Evolutionary conservation across 1,284 basidiomycete species (phyloP), one percentile per base, ranked within the genome.

Genomic region (Ustilago hordei): DNA sequence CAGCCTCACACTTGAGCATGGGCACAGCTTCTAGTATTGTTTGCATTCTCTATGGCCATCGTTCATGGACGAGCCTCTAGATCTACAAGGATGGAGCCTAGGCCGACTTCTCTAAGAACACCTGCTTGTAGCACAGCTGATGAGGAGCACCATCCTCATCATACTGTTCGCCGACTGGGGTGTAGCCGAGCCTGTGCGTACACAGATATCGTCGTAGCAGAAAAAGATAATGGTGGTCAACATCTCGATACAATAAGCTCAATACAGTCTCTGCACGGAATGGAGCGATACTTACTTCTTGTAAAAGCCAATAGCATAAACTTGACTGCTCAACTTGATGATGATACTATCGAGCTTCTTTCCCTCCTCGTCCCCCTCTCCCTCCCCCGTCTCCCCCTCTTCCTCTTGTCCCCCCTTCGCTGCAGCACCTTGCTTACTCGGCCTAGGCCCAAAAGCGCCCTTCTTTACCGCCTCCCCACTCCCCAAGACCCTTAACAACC

Each of bases 261-360:
- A 38, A 38, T 7, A 7, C 31, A 34, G 35, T 43, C 32, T 47
- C 52, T 23, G 15, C 3, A 41, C 31, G 6, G 13, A 5, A 28
- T 36, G 12, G 34, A 36, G 7, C 19, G 11, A 12, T 17, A 75
- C 74, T 61, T 47, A 76, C 75, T 67, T 77, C 17, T 64, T 56
- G 47, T 78, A 78, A 35, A 78, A 74, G 15, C 55, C 63, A 8
- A 74, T 55, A 35, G 64, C 70, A 36, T 73, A 71, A 38, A 74
- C 63, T 64, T 78, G 75, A 57, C 75, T 78, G 60, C 75, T 78
- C 32, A 78, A 54, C 68, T 74, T 78, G 75, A 78, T 74, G 15
- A 77, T 45, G 47, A 77, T 77, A 34, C 69, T 64, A 13, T 77
- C 63, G 13, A 73, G 47, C 45, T 36, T 68, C 53, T 65, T 19